Evolutionary conservation across 1,139 yeast genomes (phyloP).

Genomic region (Pichia sp.): DNA sequence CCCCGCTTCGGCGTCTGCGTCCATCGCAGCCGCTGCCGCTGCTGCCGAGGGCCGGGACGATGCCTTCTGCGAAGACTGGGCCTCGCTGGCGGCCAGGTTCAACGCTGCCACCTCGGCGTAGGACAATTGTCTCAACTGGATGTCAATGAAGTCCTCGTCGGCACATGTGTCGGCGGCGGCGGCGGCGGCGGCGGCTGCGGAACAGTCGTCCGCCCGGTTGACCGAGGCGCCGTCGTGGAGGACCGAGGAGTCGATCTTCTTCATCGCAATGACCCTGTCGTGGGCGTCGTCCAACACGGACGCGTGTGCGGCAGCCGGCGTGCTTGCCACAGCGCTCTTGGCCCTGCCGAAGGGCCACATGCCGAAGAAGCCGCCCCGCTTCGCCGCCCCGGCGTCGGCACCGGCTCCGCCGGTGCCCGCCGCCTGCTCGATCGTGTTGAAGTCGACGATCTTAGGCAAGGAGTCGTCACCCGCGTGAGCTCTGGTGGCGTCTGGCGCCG

Average conservation of each 20-base stretch:
- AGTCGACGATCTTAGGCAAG: slow-evolving; percentile 22
- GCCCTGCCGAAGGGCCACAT: slow-evolving; percentile 24
- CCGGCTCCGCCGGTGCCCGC: slow-evolving; percentile 1
- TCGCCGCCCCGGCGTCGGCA: slow-evolving; percentile 1
- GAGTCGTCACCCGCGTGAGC: not conserved
- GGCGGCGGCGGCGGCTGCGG: too few relatives aligned
- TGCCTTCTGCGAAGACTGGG: not conserved
- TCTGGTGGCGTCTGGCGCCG: not conserved
- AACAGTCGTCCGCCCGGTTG: slow-evolving; percentile 14
- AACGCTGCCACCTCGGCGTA: slow-evolving; percentile 50
- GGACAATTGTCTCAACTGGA: slow-evolving; percentile 42
- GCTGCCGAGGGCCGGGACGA: not conserved
- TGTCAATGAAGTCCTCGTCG: slow-evolving; percentile 41
- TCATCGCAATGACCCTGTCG: slow-evolving; percentile 33
- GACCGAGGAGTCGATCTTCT: slow-evolving; percentile 17
- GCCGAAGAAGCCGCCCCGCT: slow-evolving; percentile 5
- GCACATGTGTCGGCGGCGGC: too few relatives aligned
- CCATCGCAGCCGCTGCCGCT: too few relatives aligned
- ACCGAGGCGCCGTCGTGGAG: not conserved
- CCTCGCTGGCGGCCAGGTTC: slow-evolving; percentile 12
- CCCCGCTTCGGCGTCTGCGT: too few relatives aligned
- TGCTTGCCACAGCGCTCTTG: not conserved
- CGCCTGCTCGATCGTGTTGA: slow-evolving; percentile 21
- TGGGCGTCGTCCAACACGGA: slow-evolving; percentile 1
- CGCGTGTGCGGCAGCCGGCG: not conserved